Percentiles rank a stretch among this genome's conserved stretches.
These are phyloP conservation scores for Aquilaria agallochum DNA, from an alignment of 441 rosid species.

Conservation along the genomic window DNA sequence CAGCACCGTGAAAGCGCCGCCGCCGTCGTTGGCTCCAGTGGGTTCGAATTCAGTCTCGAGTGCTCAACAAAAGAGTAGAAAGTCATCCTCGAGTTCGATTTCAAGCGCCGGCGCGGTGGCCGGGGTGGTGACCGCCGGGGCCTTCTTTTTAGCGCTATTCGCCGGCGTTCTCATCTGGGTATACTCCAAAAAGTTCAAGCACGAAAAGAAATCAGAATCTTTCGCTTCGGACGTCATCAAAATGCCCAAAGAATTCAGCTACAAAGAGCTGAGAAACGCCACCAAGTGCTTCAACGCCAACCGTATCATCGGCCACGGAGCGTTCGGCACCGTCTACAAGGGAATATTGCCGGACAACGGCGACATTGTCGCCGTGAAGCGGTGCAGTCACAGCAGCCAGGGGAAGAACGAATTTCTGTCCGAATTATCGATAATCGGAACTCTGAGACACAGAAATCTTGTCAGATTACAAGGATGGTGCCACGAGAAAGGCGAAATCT, in stretches of 20 bases:
- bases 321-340: constrained; percentile 87
- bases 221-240: constrained; percentile 73
- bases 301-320: constrained; percentile 84
- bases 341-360: constrained; percentile 67
- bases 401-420: constrained; percentile 84
- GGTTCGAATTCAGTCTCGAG: constrained; percentile 23
- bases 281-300: constrained; percentile 64
- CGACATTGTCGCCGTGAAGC: constrained; percentile 80
- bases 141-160: constrained; percentile 72
- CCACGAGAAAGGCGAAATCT: constrained; percentile 85
- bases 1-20: constrained; percentile 48
- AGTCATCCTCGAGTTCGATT: constrained; percentile 56
- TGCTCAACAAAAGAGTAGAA: constrained; percentile 31
- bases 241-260: constrained; percentile 85
- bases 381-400: constrained; percentile 79
- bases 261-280: constrained; percentile 78
- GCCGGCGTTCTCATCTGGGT: constrained; percentile 73
- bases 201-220: constrained; percentile 47
- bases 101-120: constrained; percentile 92
- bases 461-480: constrained; percentile 94
- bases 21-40: constrained; percentile 57
- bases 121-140: constrained; percentile 90
- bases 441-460: constrained; percentile 84
- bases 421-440: constrained; percentile 77
- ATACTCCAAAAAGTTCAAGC: constrained; percentile 53